A percentile compares a stretch with the other conserved stretches of the same genome.
These are phyloP conservation scores for Oxytropis ochrocephala DNA, from an alignment of 306 rosid genomes.

Conservation along the genomic window DNA sequence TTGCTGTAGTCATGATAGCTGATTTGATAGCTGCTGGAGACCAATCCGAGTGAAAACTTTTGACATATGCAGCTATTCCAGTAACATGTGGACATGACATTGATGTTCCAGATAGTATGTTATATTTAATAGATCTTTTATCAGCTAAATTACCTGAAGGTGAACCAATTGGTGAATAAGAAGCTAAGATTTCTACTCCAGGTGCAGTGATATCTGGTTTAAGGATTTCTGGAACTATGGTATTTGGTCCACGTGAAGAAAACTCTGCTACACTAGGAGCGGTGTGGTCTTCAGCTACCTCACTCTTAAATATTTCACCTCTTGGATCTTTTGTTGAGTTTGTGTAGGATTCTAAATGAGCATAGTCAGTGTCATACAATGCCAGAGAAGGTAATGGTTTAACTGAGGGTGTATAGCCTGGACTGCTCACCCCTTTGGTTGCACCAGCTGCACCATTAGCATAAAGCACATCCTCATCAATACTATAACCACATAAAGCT, in stretches of 20 bases:
- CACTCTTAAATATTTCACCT: background rate
- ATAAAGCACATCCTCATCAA: too few species aligned
- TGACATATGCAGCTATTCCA: conserved; percentile 28
- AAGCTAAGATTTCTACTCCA: background rate
- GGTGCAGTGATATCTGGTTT: background rate
- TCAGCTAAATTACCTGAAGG: background rate
- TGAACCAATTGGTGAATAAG: background rate
- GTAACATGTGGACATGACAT: conserved; percentile 33
- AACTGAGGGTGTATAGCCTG: background rate
- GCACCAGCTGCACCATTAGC: background rate
- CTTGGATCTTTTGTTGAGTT: background rate
- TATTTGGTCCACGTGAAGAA: background rate
- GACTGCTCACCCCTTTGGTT: background rate
- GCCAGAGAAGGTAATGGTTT: background rate
- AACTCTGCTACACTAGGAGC: background rate
- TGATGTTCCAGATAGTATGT: conserved; percentile 27
- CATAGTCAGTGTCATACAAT: background rate
- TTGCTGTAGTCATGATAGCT: conserved; percentile 23
- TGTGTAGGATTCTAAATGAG: background rate
- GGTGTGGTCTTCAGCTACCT: background rate
- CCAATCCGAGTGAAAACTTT: conserved; percentile 25
- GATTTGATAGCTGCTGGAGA: conserved; percentile 13
- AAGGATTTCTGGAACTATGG: background rate
- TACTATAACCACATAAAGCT: background rate
- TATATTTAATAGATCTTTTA: conserved; percentile 1